Percentiles rank a stretch among this genome's conserved stretches.
Evolutionary conservation across 148 eudicot genomes (phyloP).

Genomic region (Diospyros lotus): DNA sequence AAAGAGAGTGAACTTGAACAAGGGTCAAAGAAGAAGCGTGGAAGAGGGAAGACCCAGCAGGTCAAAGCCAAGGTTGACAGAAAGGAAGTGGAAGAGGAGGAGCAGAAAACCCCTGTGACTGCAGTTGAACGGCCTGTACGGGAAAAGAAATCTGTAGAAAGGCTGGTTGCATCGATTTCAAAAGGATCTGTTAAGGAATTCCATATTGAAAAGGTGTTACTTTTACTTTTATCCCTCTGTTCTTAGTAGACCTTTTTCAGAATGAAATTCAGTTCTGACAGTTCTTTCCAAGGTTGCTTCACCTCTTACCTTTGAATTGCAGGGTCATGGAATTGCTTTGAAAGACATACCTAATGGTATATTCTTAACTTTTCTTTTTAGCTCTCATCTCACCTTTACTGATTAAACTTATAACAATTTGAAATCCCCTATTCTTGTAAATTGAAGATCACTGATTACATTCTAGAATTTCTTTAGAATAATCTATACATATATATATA

Average conservation of each 20-base stretch:
- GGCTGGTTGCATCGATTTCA: conserved; percentile 83
- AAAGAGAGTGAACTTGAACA: conserved; percentile 22
- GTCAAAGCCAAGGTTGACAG: conserved; percentile 25
- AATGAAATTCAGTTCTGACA: not conserved
- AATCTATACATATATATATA: no score
- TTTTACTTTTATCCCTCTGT: conserved; percentile 7
- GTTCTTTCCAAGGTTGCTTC: conserved; percentile 2
- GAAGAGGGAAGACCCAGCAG: conserved; percentile 24
- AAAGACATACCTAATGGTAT: conserved; percentile 96
- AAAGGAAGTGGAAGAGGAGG: conserved; percentile 30
- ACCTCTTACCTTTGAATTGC: conserved; percentile 33
- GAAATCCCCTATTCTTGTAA: not conserved
- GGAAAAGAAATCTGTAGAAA: conserved; percentile 87
- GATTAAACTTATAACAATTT: not conserved
- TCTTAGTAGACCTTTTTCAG: not conserved
- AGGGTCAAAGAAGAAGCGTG: conserved; percentile 25
- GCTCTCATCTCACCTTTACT: not conserved
- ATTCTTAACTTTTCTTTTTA: not conserved
- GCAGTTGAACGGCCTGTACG: conserved; percentile 77
- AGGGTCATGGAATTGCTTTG: conserved; percentile 85
- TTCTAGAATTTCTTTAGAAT: not conserved
- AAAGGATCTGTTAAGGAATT: conserved; percentile 61
- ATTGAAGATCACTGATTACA: not conserved
- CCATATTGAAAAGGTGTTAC: conserved; percentile 60
- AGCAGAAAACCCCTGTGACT: conserved; percentile 57